Conservation (phyloP, 1,139 yeast genomes). For the Kurtzmaniella quercitrusa region DNA sequence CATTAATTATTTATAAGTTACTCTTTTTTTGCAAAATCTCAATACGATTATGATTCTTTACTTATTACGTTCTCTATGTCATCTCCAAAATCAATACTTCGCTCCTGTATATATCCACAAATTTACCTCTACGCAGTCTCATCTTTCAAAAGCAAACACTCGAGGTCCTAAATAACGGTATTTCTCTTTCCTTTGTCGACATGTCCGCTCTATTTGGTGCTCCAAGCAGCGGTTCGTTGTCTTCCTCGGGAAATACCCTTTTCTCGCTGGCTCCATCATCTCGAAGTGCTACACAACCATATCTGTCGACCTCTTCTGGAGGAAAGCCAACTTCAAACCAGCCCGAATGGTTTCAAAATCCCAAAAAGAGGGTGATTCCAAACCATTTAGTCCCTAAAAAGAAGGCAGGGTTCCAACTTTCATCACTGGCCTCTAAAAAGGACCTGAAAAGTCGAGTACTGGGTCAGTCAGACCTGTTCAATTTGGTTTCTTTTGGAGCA, state of each 20-base stretch:
- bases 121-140: neutral
- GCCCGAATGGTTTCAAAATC: conserved; percentile 53
- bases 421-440: conserved; percentile 15
- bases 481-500: conserved; percentile 38
- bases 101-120: too few species aligned
- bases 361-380: conserved; percentile 57
- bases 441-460: conserved; percentile 11
- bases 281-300: neutral
- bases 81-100: too few species aligned
- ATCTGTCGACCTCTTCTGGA: neutral
- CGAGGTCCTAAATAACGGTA: neutral
- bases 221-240: neutral
- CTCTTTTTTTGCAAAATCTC: too few species aligned
- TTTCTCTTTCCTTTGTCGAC: neutral
- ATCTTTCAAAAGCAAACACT: neutral
- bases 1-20: too few species aligned
- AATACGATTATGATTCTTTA: too few species aligned
- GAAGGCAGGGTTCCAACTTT: conserved; percentile 40
- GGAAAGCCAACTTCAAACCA: conserved; percentile 8
- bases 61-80: too few species aligned
- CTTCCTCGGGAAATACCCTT: neutral
- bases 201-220: conserved; percentile 7
- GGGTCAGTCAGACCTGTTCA: conserved; percentile 25
- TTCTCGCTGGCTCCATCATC: conserved; percentile 2
- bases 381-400: conserved; percentile 46